Conservation (phyloP, 441 rosid species). For the Viola pubescens region DNA sequence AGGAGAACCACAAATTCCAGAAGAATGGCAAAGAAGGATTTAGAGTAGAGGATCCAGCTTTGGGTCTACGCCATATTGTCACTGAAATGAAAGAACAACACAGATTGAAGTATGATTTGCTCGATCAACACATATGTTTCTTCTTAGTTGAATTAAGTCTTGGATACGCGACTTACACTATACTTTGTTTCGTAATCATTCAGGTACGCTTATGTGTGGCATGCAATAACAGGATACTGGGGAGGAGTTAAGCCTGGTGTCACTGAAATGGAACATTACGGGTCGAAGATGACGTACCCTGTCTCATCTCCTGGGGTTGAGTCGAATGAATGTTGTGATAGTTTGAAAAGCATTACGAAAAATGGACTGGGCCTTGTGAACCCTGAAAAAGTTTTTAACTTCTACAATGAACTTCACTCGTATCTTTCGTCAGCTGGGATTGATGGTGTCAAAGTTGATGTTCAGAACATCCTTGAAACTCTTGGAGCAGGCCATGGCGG, state of each 20-base stretch:
- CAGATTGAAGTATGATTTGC: slow-evolving; percentile 26
- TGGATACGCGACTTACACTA: background rate
- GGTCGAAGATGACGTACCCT: slow-evolving; percentile 42
- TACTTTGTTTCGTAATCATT: background rate
- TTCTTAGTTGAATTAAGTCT: background rate
- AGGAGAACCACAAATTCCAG: slow-evolving; percentile 61
- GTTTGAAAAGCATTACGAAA: slow-evolving; percentile 31
- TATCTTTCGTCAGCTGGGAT: slow-evolving; percentile 62
- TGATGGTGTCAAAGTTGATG: slow-evolving; percentile 66
- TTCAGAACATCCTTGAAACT: slow-evolving; percentile 65
- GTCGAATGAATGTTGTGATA: slow-evolving; percentile 38
- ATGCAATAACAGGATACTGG: slow-evolving; percentile 73
- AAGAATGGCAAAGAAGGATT: slow-evolving; percentile 45
- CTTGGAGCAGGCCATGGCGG: slow-evolving; percentile 64
- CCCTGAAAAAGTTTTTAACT: slow-evolving; percentile 46
- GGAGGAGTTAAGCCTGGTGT: slow-evolving; percentile 49
- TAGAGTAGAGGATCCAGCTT: slow-evolving; percentile 42
- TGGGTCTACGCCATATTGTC: slow-evolving; percentile 42
- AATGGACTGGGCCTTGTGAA: slow-evolving; percentile 60
- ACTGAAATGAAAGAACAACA: slow-evolving; percentile 38
- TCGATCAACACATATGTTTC: background rate
- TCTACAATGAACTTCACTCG: slow-evolving; percentile 51
- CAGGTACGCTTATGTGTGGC: slow-evolving; percentile 60
- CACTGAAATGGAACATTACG: slow-evolving; percentile 48
- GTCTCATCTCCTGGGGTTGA: slow-evolving; percentile 49